phyloP scores from a whole-genome alignment of 2,329 filamentous ascomycete genomes.

The Aspergillus udagawae region DNA sequence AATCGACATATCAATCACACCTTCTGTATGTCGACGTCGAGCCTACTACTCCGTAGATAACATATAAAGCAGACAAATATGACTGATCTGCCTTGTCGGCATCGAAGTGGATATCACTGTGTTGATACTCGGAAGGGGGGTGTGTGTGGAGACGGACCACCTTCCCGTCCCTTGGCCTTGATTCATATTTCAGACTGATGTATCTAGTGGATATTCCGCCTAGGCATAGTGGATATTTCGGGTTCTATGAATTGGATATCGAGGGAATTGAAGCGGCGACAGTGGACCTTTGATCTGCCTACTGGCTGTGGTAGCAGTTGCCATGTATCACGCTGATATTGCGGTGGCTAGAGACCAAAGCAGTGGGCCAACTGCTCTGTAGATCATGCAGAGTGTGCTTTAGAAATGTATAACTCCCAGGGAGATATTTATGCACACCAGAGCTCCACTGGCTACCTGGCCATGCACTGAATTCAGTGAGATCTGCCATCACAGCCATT shows the following conservation, averaged over 20 bases:
- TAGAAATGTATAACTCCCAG: not conserved
- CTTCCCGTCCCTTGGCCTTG: not conserved
- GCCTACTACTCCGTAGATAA: no score
- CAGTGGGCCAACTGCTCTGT: no score
- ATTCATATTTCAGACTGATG: not conserved
- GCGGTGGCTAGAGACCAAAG: not conserved
- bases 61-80: not conserved
- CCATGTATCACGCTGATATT: not conserved
- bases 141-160: not conserved
- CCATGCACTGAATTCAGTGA: no score
- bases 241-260: not conserved
- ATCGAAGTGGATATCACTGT: not conserved
- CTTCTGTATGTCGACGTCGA: not conserved
- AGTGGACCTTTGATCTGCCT: not conserved
- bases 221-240: not conserved
- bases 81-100: not conserved
- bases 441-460: not conserved
- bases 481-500: not conserved
- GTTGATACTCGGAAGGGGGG: not conserved
- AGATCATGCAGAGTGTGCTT: not conserved
- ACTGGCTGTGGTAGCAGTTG: not conserved
- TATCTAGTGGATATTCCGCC: not conserved
- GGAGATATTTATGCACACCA: not conserved
- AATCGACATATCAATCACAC: not conserved
- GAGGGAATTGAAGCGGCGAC: not conserved